Evolutionary conservation across 768 basidiomycete genomes (phyloP).

Genomic region (Dentipellis fragilis): DNA sequence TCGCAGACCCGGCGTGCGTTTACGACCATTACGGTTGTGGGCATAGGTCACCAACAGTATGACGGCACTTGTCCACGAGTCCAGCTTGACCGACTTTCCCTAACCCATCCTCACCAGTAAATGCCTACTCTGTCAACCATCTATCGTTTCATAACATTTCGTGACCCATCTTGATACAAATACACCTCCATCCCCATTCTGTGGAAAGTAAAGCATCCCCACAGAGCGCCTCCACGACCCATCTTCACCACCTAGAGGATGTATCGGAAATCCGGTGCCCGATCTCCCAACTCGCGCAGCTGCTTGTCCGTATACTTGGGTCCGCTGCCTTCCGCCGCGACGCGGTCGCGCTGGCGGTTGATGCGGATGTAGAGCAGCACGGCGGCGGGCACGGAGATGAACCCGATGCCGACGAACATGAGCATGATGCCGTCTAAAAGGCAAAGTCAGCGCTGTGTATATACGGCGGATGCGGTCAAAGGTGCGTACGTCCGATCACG

Average conservation of each 20-base stretch:
- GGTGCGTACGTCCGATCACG: slow-evolving; percentile 49
- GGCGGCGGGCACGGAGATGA: slow-evolving; percentile 39
- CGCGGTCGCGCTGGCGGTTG: slow-evolving; percentile 43
- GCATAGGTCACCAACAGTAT: no score
- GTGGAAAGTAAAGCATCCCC: no score
- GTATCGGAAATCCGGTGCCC: slow-evolving; percentile 56
- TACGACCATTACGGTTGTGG: no score
- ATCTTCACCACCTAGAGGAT: slow-evolving; percentile 23
- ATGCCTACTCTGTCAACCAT: no score
- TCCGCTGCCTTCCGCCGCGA: slow-evolving; percentile 23
- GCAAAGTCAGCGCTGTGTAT: neutral
- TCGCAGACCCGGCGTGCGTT: no score
- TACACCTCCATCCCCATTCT: no score
- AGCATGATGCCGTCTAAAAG: slow-evolving; percentile 49
- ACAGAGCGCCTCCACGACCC: no score
- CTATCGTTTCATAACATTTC: no score
- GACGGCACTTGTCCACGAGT: no score
- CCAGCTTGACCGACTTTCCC: no score
- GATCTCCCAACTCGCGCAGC: slow-evolving; percentile 39
- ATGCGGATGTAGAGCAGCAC: slow-evolving; percentile 43
- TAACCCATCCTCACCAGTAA: no score
- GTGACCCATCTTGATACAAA: no score
- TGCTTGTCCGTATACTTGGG: slow-evolving; percentile 16
- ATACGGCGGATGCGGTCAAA: neutral
- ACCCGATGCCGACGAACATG: slow-evolving; percentile 60